Percentiles rank a stretch among this genome's conserved stretches.
phyloP scores from a whole-genome alignment of 768 basidiomycete species.

The Brasilioporus rufonigricans region DNA sequence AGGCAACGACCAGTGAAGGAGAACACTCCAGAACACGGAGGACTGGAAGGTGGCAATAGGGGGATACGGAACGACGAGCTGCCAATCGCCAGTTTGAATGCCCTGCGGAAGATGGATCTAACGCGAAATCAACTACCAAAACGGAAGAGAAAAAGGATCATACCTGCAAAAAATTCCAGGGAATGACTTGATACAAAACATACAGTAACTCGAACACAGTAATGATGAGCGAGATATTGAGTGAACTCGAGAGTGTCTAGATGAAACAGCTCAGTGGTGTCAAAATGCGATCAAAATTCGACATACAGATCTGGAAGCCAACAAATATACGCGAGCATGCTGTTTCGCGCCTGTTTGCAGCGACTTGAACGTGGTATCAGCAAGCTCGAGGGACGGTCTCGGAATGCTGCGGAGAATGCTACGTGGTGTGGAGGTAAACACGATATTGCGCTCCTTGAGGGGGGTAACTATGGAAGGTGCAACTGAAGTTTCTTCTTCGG shows the following conservation, averaged over 20 bases:
- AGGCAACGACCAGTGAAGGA: conserved; percentile 64
- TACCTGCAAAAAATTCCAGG: conserved; percentile 50
- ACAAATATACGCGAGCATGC: conserved; percentile 18
- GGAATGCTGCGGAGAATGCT: conserved; percentile 26
- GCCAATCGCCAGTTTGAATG: conserved; percentile 4
- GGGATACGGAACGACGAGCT: conserved; percentile 44
- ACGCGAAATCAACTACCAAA: conserved; percentile 2
- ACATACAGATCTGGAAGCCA: conserved; percentile 30
- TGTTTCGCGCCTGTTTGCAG: conserved; percentile 20
- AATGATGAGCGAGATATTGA: conserved; percentile 57
- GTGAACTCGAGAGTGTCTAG: conserved; percentile 63
- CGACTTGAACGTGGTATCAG: conserved; percentile 20
- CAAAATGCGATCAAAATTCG: not conserved
- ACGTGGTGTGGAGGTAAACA: conserved; percentile 27
- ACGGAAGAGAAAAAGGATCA: conserved; percentile 1
- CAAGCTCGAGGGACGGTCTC: conserved; percentile 18
- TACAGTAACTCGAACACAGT: conserved; percentile 53
- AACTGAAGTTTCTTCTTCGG: not conserved
- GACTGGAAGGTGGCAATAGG: conserved; percentile 45
- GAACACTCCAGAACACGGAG: conserved; percentile 48
- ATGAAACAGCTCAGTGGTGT: not conserved
- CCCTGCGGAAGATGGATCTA: conserved; percentile 19
- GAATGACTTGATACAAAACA: conserved; percentile 50
- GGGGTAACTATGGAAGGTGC: conserved; percentile 12
- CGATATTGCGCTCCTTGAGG: conserved; percentile 9